phyloP scores from a whole-genome alignment of 352 stramenopile species.

The Phytopythium kandeliae region DNA sequence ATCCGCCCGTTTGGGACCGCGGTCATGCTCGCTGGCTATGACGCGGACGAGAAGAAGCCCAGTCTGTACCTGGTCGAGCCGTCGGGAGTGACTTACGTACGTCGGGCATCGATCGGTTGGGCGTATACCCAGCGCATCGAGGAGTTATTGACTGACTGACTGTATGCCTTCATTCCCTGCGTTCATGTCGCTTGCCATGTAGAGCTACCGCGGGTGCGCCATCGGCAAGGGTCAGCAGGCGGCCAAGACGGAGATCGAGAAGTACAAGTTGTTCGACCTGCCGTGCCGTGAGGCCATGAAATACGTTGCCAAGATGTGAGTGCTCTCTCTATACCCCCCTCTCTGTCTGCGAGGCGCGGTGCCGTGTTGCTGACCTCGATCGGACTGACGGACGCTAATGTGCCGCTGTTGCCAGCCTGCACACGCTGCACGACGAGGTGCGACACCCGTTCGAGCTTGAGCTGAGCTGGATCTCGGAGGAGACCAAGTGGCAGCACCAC shows the following conservation, averaged over 20 bases:
- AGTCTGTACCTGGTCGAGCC: slow-evolving; percentile 92
- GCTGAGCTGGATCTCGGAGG: slow-evolving; percentile 96
- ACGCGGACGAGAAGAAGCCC: slow-evolving; percentile 89
- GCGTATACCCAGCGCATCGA: background rate
- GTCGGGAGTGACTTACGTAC: slow-evolving; percentile 87
- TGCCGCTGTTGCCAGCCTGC: slow-evolving; percentile 61
- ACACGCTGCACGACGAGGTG: slow-evolving; percentile 94
- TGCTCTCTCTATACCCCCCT: no score
- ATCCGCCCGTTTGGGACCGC: slow-evolving; percentile 96
- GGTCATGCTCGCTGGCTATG: slow-evolving; percentile 95
- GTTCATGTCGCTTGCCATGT: slow-evolving; percentile 14
- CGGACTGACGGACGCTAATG: background rate
- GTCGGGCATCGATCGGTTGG: slow-evolving; percentile 10
- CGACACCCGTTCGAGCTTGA: slow-evolving; percentile 99
- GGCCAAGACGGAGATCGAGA: slow-evolving; percentile 99
- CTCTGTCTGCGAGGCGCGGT: background rate
- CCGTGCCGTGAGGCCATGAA: slow-evolving; percentile 95
- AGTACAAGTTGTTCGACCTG: slow-evolving; percentile 94
- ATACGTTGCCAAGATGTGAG: slow-evolving; percentile 97
- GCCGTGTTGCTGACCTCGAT: background rate
- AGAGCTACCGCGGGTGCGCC: slow-evolving; percentile 96
- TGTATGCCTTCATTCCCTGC: slow-evolving; percentile 4
- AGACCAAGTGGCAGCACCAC: slow-evolving; percentile 93
- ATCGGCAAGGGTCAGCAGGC: slow-evolving; percentile 97
- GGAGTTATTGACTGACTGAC: background rate